Percentiles rank a stretch among this genome's conserved stretches.
These are phyloP conservation scores for Bryopsis sp. DNA, from an alignment of 139 green algal genomes.

Conservation along the genomic window DNA sequence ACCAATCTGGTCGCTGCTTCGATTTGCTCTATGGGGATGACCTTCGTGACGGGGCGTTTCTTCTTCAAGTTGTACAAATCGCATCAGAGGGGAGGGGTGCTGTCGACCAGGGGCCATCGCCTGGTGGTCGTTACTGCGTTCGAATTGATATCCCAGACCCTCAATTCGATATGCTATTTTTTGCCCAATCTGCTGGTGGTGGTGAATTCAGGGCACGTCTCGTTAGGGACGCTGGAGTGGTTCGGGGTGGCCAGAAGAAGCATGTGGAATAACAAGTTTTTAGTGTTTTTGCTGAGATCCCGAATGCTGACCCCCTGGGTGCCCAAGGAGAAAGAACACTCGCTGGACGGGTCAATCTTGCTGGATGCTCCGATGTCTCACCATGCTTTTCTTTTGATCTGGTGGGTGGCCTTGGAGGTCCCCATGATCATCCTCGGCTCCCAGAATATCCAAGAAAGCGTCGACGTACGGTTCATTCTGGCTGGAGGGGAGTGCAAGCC, in stretches of 20 bases:
- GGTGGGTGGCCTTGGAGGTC: neutral
- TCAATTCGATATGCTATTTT: slow-evolving; percentile 26
- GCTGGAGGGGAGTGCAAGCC: neutral
- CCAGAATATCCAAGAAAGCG: no score
- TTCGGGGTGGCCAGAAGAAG: slow-evolving; percentile 21
- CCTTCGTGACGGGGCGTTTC: neutral
- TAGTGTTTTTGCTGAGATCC: slow-evolving; percentile 23
- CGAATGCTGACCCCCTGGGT: neutral
- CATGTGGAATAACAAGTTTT: slow-evolving; percentile 26
- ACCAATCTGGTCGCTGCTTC: neutral
- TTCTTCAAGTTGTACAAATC: neutral
- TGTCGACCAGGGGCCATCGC: neutral
- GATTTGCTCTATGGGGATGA: neutral
- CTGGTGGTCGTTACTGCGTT: neutral
- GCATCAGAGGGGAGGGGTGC: neutral
- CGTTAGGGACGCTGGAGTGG: slow-evolving; percentile 15
- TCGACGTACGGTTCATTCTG: no score
- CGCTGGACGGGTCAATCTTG: neutral
- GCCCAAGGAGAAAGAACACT: neutral
- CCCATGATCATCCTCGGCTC: no score
- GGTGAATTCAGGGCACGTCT: slow-evolving; percentile 19
- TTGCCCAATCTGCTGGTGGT: slow-evolving; percentile 26
- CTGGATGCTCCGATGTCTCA: neutral
- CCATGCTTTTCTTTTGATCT: neutral
- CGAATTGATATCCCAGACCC: neutral